Conservation (phyloP, 805 yeast species). For the Cyberlindnera maclurae region DNA sequence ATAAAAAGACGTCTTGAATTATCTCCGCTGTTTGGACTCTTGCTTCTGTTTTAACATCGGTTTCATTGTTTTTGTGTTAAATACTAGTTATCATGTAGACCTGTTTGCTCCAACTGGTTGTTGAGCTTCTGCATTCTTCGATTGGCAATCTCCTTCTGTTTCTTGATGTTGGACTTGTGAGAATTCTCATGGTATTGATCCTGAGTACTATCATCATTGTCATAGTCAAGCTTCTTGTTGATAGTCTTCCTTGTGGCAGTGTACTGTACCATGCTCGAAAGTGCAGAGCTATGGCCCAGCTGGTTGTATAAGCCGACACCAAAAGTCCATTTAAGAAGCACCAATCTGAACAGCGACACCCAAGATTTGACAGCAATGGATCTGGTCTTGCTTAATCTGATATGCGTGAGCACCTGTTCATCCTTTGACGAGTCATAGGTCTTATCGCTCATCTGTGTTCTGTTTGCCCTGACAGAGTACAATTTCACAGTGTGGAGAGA, state of each 20-base stretch:
- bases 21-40: neutral
- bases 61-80: neutral
- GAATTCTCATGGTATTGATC: constrained; percentile 8
- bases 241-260: constrained; percentile 11
- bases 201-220: constrained; percentile 10
- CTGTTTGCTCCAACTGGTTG: constrained; percentile 16
- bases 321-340: constrained; percentile 22
- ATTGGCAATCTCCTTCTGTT: constrained; percentile 18
- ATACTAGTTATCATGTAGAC: constrained; percentile 8
- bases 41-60: neutral
- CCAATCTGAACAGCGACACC: constrained; percentile 24
- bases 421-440: constrained; percentile 17
- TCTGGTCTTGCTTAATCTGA: constrained; percentile 22
- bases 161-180: constrained; percentile 12
- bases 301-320: constrained; percentile 22
- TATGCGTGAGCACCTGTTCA: constrained; percentile 18
- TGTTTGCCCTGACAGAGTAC: constrained; percentile 29
- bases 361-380: constrained; percentile 24
- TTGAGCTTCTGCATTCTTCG: constrained; percentile 18
- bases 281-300: constrained; percentile 18
- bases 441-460: constrained; percentile 20
- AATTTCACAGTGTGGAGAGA: constrained; percentile 41
- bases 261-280: constrained; percentile 17
- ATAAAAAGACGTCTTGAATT: constrained; percentile 1
- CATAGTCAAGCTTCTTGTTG: constrained; percentile 6